Evolutionary conservation across 768 basidiomycete genomes (phyloP), one percentile per base, ranked within the genome.

Genomic region (Austroboletus eburneus): DNA sequence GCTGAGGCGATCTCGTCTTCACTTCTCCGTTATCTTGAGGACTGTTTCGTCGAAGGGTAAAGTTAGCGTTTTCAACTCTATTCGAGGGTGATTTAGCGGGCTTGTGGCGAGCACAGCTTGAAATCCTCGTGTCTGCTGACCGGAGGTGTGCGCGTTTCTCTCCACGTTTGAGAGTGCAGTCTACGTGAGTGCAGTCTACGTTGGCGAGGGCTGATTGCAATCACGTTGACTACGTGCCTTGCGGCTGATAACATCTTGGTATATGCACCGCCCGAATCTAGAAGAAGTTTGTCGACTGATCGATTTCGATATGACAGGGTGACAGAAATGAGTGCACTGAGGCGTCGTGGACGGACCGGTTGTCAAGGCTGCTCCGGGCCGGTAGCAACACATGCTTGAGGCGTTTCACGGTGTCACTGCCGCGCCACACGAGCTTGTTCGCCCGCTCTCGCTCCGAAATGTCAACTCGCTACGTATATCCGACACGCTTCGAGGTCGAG

Each of bases 1-100:
- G n/a, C 17, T 29, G 16, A 32, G 20, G n/a, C 21, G n/a, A n/a
- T n/a, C 30, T 39, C 14, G 45, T 41, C 25, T 16, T 41, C 18
- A n/a, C 42, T 20, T 21, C 32, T 25, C 46, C 24, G 37, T 39
- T 34, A 27, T 46, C 37, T 32, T 33, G 12, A 6, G 9, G 12
- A 23, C 34, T 22, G 21, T 25, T 29, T 9, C 25, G 36, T 45
- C 24, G 21, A 27, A 30, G 16, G 12, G 38, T 21, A 42, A 33
- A 43, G 43, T 35, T 33, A 32, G 21, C 36, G 13, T 36, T 12
- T 46, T 48, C 42, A 48, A 23, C 20, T 16, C 22, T 39, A 46
- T 38, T 24, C 30, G 50, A 32, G 41, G 23, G 29, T 21, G 24
- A 29, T 17, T 39, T 21, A 39, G 14, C n/a, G 21, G 7, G n/a